Evolutionary conservation across 2,329 filamentous ascomycete species (phyloP), one percentile per base, ranked within the genome.

Genomic region (Coniochaeta sp.): DNA sequence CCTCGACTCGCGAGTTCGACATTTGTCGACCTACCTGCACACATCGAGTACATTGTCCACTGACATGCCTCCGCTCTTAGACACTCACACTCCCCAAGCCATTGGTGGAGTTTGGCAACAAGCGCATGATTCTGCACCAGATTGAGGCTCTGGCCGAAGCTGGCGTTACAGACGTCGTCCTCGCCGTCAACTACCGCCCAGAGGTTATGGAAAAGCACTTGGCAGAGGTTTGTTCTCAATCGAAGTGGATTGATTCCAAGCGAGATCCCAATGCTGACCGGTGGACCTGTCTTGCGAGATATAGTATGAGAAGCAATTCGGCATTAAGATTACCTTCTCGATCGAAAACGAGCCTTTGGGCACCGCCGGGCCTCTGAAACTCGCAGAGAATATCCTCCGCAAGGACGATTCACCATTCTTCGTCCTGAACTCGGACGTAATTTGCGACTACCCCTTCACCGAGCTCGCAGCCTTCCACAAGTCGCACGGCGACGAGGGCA

Each of bases 81-180:
- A 99, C 93, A 69, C 87, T 99, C 73, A 97, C 95, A 58, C 90
- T 97, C 67, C 93, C 93, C 64, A 99, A 98, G 79, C 93, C 95
- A 66, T 85, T 99, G 68, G 95, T 99, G 72, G 93, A 99, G 80
- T 99, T 99, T 73, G 92, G 87, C 73, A 99, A 99, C 85, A 93
- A 95, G 80, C 95, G 93, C 74, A 99, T 99, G 93, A 98, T 99
- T 76, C 84, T 96, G 72, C 93, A 98, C 79, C 93, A 99, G 79
- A 91, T 99, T 70, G 92, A 97, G 80, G 92, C 91, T 67, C 85
- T 99, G 67, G 93, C 95, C 68, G 89, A 88, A 62, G 93, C 92
- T 62, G 93, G 93, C 74, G 95, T 98, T 66, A 98, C 91, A 64
- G 93, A 98, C 79, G 96, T 99, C 71, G 93, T 99, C 60, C 86